A percentile compares a stretch with the other conserved stretches of the same genome.
phyloP scores from a whole-genome alignment of 352 stramenopile species.

The Pythium coloratum region DNA sequence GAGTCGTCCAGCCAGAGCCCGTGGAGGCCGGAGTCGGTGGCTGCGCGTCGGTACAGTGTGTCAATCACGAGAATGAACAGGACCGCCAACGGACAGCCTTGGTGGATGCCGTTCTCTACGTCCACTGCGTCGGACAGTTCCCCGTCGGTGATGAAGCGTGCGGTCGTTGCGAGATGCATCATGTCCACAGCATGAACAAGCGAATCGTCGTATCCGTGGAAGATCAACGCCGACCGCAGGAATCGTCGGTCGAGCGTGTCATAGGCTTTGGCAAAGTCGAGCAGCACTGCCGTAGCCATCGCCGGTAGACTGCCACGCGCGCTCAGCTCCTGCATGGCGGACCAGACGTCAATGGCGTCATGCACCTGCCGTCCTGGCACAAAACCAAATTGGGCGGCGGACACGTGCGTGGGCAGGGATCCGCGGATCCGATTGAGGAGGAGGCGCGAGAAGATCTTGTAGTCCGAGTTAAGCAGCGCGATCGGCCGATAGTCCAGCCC shows the following conservation, averaged over 20 bases:
- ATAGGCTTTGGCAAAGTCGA: conserved; percentile 21
- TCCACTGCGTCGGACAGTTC: not conserved
- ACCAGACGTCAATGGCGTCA: conserved; percentile 16
- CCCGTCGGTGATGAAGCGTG: conserved; percentile 1
- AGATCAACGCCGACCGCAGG: not conserved
- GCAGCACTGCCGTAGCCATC: not conserved
- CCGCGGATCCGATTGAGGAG: not conserved
- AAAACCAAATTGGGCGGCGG: conserved; percentile 11
- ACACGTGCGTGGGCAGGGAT: not conserved
- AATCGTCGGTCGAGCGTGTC: conserved; percentile 9
- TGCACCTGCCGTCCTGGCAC: conserved; percentile 7
- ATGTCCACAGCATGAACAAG: not conserved
- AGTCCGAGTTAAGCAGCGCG: conserved; percentile 12
- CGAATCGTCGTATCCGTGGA: not conserved
- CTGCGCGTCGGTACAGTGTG: not conserved
- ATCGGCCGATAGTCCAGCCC: conserved; percentile 14
- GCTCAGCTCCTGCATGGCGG: not conserved
- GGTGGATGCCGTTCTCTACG: conserved; percentile 3
- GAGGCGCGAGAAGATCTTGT: conserved; percentile 18
- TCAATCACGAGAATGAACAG: conserved; percentile 10
- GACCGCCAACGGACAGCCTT: conserved; percentile 9
- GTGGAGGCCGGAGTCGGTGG: not conserved
- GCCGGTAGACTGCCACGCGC: not conserved
- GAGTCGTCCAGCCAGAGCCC: not conserved
- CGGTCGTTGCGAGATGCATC: conserved; percentile 11